phyloP scores from a whole-genome alignment of 2,329 filamentous ascomycete species.

The Albifimbria verrucaria region DNA sequence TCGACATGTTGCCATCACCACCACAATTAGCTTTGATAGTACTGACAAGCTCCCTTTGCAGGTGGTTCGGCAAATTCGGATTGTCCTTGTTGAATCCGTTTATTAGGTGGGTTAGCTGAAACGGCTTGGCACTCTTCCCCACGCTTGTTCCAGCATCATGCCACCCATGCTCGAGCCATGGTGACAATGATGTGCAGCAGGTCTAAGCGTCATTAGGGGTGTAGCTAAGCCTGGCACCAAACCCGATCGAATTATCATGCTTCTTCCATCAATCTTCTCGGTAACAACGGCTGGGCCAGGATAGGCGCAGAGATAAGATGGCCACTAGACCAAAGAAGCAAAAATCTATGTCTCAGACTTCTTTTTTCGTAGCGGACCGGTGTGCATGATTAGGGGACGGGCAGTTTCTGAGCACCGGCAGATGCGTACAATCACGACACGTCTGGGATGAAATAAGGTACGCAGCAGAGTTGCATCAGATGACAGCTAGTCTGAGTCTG shows the following conservation, averaged over 20 bases:
- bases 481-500: too few relatives aligned
- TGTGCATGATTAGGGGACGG: too few relatives aligned
- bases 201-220: constrained; percentile 14
- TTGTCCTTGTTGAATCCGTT: neutral
- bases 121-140: neutral
- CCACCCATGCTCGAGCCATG: neutral
- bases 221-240: constrained; percentile 5
- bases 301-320: too few relatives aligned
- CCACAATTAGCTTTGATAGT: neutral
- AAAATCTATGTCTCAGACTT: too few relatives aligned
- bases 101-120: neutral
- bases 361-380: too few relatives aligned
- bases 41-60: too few relatives aligned
- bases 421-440: too few relatives aligned
- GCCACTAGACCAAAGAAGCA: too few relatives aligned
- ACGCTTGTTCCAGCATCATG: neutral
- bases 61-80: neutral
- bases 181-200: constrained; percentile 23
- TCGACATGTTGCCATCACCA: too few relatives aligned
- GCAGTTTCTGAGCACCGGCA: too few relatives aligned
- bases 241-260: constrained; percentile 13
- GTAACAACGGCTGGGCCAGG: neutral
- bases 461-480: too few relatives aligned
- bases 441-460: too few relatives aligned
- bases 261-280: constrained; percentile 2